Base-by-base conservation (phyloP, 345 rosid species). In the Hibiscus syriacus region DNA sequence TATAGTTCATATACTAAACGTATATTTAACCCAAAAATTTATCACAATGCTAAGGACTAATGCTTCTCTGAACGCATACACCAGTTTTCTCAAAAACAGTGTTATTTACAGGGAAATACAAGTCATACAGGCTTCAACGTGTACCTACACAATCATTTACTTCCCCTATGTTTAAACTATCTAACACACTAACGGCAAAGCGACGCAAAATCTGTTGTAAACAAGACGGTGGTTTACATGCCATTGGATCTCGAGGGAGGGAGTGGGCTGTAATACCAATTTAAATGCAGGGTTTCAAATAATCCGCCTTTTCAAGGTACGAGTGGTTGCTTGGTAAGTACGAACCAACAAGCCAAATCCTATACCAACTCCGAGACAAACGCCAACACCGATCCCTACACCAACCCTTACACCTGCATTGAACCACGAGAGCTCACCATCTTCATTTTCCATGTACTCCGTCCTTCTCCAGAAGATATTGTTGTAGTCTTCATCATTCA, bases 321-420 rank as follows among this genome's bases (percentile, higher is more conserved):
- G 72, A 25, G 96, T 85, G 22, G 99, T 87, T 16, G 92, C 58
- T 62, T 84, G 90, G 80, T 90, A 93, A 41, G 91, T 80, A 43
- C 92, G 96, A 22, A 86, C 89, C 62, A 94, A 73, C 78, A 94
- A 83, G 53, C 99, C 98, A 22, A 91, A 93, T 52, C 99, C 99
- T 72, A 94, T 74, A 17, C 99, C 98, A 4, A 91, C 27, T 63
- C 97, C 96, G 38, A 94, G 80, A 66, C 95, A 94, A 67, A 91
- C 83, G 55, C 97, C 96, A 23, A 94, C 97, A 19, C 99, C 96
- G 27, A 94, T 89, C 36, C 99, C 97, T 14, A 93, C 97, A 29
- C 98, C 97, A 72, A 90, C 98, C 48, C 97, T 80, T 30, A 93
- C 97, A 34, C 99, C 99, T 0, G 99, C 96, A 68, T 89, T 94